phyloP scores from a whole-genome alignment of 139 green algal genomes.

The Diplosphaera chodatii region DNA sequence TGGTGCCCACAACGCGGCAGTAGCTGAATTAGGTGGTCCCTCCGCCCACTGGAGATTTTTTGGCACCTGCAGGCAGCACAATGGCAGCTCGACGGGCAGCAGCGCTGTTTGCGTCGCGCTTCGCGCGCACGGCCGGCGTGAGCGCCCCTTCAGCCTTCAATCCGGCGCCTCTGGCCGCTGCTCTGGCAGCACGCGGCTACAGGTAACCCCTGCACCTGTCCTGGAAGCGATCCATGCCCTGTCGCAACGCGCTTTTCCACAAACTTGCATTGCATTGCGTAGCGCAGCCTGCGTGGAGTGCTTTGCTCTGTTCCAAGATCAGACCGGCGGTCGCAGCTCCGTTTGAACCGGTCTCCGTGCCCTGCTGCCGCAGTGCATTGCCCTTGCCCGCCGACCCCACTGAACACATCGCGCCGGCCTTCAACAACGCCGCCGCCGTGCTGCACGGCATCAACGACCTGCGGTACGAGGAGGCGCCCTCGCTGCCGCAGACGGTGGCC shows the following conservation, averaged over 20 bases:
- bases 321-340: no score
- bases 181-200: not conserved
- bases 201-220: not conserved
- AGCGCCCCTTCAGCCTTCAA: not conserved
- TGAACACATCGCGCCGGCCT: not conserved
- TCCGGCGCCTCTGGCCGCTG: not conserved
- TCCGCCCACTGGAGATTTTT: no score
- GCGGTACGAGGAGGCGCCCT: slow-evolving; percentile 12
- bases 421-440: slow-evolving; percentile 13
- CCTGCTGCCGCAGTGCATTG: not conserved
- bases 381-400: not conserved
- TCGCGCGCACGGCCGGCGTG: not conserved
- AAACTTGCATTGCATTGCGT: no score
- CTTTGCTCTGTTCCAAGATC: no score
- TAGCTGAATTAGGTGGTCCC: no score
- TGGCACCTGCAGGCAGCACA: no score
- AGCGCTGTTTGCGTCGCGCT: not conserved
- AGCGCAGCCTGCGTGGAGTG: not conserved
- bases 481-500: slow-evolving; percentile 14
- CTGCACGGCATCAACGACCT: slow-evolving; percentile 34
- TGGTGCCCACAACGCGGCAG: no score
- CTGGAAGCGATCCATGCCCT: no score
- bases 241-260: no score
- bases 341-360: no score
- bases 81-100: not conserved